These are phyloP conservation scores for Ampelomyces quisqualis DNA, from an alignment of 2,329 filamentous ascomycete species.

Conservation along the genomic window DNA sequence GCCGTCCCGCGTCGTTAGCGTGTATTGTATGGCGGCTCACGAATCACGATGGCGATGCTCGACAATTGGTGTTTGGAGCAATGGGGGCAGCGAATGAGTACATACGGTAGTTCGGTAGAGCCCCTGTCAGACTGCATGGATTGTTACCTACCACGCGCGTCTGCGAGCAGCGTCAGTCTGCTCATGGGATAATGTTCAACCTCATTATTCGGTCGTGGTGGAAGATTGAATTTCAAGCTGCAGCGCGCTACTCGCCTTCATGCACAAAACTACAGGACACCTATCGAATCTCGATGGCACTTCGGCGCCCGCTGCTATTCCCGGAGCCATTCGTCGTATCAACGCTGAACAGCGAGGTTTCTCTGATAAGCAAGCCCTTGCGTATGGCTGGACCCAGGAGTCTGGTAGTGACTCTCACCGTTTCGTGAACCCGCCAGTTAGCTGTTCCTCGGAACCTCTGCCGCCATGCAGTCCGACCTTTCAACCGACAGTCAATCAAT, in stretches of 20 bases:
- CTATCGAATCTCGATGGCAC: slow-evolving; percentile 14
- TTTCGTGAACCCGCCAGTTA: slow-evolving; percentile 34
- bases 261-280: slow-evolving; percentile 13
- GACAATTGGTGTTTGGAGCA: too few species aligned
- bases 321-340: slow-evolving; percentile 16
- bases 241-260: slow-evolving; percentile 14
- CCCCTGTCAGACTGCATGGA: slow-evolving; percentile 16
- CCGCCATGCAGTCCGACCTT: slow-evolving; percentile 24
- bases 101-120: too few species aligned
- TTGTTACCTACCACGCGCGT: slow-evolving; percentile 5
- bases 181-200: slow-evolving; percentile 11
- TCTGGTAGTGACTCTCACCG: slow-evolving; percentile 27
- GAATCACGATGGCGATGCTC: too few species aligned
- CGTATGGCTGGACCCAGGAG: slow-evolving; percentile 23
- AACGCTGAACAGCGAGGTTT: slow-evolving; percentile 17
- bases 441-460: slow-evolving; percentile 31
- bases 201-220: slow-evolving; percentile 13
- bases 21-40: too few species aligned
- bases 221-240: slow-evolving; percentile 14
- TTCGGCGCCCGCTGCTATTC: slow-evolving; percentile 7
- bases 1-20: slow-evolving; percentile 29
- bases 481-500: slow-evolving; percentile 22
- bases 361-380: slow-evolving; percentile 40
- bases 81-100: too few species aligned
- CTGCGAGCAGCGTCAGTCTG: slow-evolving; percentile 14